Evolutionary conservation across 2,329 filamentous ascomycete species (phyloP).

Genomic region (Aspergillus fumigatus): DNA sequence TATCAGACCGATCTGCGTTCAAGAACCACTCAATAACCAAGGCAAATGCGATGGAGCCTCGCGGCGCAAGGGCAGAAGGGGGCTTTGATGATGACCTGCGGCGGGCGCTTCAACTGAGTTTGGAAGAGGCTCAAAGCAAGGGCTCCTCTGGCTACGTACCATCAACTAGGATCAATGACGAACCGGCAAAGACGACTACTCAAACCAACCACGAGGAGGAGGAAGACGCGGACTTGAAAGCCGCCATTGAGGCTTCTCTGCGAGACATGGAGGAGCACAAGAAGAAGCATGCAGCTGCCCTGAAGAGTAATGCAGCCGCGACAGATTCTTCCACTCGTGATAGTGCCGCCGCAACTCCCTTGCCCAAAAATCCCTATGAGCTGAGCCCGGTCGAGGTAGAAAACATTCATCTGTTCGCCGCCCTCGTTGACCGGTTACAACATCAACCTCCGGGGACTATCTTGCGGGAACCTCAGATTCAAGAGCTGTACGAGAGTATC

Average conservation of each 20-base stretch:
- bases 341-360: constrained; percentile 46
- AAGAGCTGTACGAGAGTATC: constrained; percentile 96
- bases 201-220: constrained; percentile 58
- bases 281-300: constrained; percentile 74
- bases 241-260: constrained; percentile 89
- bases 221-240: constrained; percentile 88
- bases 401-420: constrained; percentile 94
- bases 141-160: constrained; percentile 67
- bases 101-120: constrained; percentile 88
- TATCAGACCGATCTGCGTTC: constrained; percentile 37
- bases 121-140: constrained; percentile 83
- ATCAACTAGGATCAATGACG: constrained; percentile 47
- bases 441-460: constrained; percentile 95
- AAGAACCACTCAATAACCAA: constrained; percentile 55
- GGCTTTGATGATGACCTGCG: constrained; percentile 94
- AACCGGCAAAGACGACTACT: constrained; percentile 42
- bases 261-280: constrained; percentile 99
- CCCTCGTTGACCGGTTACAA: constrained; percentile 87
- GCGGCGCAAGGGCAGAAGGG: constrained; percentile 81
- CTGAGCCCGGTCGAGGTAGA: constrained; percentile 89
- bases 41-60: constrained; percentile 80
- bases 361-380: constrained; percentile 90
- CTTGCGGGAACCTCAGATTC: constrained; percentile 92
- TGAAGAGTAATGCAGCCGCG: constrained; percentile 69
- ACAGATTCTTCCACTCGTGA: constrained; percentile 47